A percentile compares a stretch with the other conserved stretches of the same genome.
phyloP scores from a whole-genome alignment of 2,329 filamentous ascomycete species.

The Zalaria obscura region DNA sequence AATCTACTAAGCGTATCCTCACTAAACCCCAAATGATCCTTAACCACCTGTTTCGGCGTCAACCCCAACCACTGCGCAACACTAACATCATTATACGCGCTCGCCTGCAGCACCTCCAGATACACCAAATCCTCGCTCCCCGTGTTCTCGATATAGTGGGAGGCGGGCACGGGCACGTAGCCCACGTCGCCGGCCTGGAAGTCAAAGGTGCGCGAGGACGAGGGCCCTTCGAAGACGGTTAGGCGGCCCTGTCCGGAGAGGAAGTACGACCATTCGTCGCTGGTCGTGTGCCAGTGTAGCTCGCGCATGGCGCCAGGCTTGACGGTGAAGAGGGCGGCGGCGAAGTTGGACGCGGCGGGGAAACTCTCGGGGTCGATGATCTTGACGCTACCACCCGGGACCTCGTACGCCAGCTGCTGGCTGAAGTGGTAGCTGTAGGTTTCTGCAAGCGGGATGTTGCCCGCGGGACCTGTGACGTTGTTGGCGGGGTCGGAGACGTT shows the following conservation, averaged over 20 bases:
- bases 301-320: conserved; percentile 51
- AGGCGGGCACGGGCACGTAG: conserved; percentile 39
- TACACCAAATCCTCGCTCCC: conserved; percentile 43
- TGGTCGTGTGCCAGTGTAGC: conserved; percentile 48
- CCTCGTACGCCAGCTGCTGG: conserved; percentile 33
- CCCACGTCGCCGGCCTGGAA: conserved; percentile 46
- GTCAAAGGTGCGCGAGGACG: conserved; percentile 40
- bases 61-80: conserved; percentile 45
- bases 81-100: conserved; percentile 38
- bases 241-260: conserved; percentile 40
- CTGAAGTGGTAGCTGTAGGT: conserved; percentile 29
- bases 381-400: conserved; percentile 45
- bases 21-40: conserved; percentile 17
- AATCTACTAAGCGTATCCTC: conserved; percentile 17
- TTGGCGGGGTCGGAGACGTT: conserved; percentile 20
- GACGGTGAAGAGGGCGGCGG: conserved; percentile 42
- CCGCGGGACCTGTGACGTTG: conserved; percentile 29
- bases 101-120: conserved; percentile 44
- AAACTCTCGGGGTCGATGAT: conserved; percentile 44
- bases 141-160: conserved; percentile 49
- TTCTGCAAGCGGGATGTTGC: conserved; percentile 14
- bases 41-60: conserved; percentile 25
- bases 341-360: conserved; percentile 41
- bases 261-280: conserved; percentile 50
- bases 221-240: conserved; percentile 40